Percentiles rank a stretch among this genome's conserved stretches.
Evolutionary conservation across 306 rosid species (phyloP).

Genomic region (Canavalia ensiformis): DNA sequence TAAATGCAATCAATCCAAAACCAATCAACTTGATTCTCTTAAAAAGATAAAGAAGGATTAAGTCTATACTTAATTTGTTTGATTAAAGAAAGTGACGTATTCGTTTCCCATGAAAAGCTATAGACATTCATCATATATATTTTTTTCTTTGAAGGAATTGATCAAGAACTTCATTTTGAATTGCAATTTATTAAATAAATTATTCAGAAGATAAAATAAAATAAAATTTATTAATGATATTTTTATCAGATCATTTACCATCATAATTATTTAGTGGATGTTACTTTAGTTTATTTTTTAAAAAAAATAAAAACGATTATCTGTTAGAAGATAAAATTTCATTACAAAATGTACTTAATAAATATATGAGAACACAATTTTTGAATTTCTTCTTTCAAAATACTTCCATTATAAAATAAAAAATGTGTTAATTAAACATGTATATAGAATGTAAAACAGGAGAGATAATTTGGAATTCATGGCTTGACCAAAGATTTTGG

Average conservation of each 20-base stretch:
- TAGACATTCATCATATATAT: background rate
- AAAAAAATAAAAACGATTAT: too few relatives aligned
- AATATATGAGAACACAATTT: background rate
- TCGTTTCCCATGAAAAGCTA: constrained; percentile 28
- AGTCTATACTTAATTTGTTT: constrained; percentile 51
- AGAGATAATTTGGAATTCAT: constrained; percentile 4
- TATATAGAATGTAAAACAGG: background rate
- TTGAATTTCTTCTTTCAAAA: background rate
- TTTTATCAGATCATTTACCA: too few relatives aligned
- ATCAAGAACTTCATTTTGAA: background rate
- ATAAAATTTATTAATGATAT: too few relatives aligned
- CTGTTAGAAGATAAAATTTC: too few relatives aligned
- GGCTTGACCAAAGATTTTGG: constrained; percentile 39
- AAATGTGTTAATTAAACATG: background rate
- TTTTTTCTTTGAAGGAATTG: background rate
- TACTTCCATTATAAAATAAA: background rate
- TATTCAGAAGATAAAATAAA: too few relatives aligned
- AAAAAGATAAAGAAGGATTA: constrained; percentile 44
- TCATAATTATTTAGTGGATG: too few relatives aligned
- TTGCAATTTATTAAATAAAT: background rate
- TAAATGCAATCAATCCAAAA: constrained; percentile 58
- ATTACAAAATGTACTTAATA: background rate
- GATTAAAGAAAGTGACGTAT: constrained; percentile 48
- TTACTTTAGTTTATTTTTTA: too few relatives aligned
- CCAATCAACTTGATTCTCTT: constrained; percentile 55